Conservation (phyloP, 176 grass and related monocot genomes). For the Typha latifolia region DNA sequence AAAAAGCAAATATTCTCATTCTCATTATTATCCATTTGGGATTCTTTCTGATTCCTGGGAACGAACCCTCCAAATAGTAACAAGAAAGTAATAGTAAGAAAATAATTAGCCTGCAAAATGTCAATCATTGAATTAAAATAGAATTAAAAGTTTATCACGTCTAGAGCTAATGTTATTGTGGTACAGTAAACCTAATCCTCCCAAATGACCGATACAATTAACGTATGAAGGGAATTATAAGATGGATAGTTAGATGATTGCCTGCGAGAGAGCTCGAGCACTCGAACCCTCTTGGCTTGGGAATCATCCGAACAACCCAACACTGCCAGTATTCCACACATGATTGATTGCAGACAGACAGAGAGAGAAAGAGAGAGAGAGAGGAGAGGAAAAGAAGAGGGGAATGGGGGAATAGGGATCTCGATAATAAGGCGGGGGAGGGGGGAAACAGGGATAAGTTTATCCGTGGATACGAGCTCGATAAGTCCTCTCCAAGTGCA, state of each 20-base stretch:
- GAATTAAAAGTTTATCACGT: no score
- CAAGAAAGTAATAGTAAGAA: not conserved
- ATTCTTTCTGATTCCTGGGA: not conserved
- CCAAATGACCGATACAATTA: no score
- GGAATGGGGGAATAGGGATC: not conserved
- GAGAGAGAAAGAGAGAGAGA: no score
- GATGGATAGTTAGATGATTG: conserved; percentile 16
- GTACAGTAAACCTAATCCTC: no score
- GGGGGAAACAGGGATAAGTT: not conserved
- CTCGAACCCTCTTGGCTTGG: conserved; percentile 62
- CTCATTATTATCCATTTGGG: not conserved
- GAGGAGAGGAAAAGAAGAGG: no score
- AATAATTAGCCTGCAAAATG: not conserved
- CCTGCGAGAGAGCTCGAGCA: conserved; percentile 85
- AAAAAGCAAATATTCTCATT: not conserved
- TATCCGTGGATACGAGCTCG: not conserved
- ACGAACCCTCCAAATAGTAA: not conserved
- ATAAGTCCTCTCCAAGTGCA: not conserved
- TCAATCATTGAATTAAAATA: not conserved
- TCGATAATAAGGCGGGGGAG: no score
- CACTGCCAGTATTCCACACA: conserved; percentile 80
- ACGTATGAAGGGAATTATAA: not conserved
- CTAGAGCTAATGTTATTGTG: no score
- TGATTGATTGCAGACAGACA: not conserved
- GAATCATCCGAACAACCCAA: conserved; percentile 67